Conservation (phyloP, 805 yeast species). For the Cyberlindnera mississippiensis region DNA sequence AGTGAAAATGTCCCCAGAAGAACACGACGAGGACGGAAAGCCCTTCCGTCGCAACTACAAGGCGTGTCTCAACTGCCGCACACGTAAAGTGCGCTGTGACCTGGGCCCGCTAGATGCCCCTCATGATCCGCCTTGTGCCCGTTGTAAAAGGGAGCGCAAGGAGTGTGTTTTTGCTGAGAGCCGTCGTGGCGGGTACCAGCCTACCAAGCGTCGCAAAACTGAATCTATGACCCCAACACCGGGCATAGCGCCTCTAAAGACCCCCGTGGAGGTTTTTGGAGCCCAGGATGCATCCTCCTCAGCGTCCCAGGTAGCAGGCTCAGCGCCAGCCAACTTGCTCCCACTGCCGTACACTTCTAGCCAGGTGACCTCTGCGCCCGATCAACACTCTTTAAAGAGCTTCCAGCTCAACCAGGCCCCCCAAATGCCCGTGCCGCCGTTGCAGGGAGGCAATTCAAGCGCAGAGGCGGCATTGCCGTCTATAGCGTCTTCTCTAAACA, state of each 20-base stretch:
- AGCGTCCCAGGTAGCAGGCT: neutral
- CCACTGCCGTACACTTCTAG: constrained; percentile 7
- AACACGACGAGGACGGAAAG: constrained; percentile 12
- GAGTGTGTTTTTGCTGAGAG: constrained; percentile 72
- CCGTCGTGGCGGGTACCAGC: constrained; percentile 45
- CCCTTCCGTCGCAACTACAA: constrained; percentile 40
- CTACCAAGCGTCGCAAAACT: constrained; percentile 10
- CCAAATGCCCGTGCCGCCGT: neutral
- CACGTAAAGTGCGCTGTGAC: constrained; percentile 82
- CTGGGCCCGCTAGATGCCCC: constrained; percentile 74
- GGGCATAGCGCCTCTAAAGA: neutral
- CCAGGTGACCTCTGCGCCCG: constrained; percentile 7
- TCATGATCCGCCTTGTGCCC: constrained; percentile 70
- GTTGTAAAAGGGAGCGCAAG: constrained; percentile 79
- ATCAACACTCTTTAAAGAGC: constrained; percentile 7
- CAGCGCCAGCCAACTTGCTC: constrained; percentile 1
- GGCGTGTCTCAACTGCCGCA: constrained; percentile 84
- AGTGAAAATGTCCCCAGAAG: neutral
- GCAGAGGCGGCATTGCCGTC: constrained; percentile 1
- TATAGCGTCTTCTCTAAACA: constrained; percentile 1
- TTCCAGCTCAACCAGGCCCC: neutral
- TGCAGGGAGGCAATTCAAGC: neutral
- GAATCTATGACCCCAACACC: constrained; percentile 12
- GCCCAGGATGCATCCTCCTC: neutral
- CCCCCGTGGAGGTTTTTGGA: too few relatives aligned